Conservation (phyloP, 2,329 filamentous ascomycete species). For the Botrytis sinoallii region DNA sequence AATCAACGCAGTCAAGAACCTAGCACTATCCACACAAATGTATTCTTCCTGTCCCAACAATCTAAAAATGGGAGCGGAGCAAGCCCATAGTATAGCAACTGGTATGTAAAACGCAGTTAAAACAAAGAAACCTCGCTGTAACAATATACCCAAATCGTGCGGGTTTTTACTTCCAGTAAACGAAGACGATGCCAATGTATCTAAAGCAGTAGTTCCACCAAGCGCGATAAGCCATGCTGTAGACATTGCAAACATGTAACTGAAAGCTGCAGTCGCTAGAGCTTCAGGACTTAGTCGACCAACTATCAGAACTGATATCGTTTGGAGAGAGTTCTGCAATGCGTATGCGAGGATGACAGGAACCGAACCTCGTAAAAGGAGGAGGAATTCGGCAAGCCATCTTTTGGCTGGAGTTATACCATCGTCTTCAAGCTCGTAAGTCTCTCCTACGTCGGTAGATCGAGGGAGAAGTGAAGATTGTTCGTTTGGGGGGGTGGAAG, state of each 20-base stretch:
- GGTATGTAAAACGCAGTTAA: conserved; percentile 70
- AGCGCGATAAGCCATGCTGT: conserved; percentile 84
- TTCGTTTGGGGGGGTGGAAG: conserved; percentile 34
- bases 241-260: conserved; percentile 91
- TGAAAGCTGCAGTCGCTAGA: conserved; percentile 78
- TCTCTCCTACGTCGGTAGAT: conserved; percentile 27
- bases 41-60: conserved; percentile 74
- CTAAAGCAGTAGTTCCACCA: conserved; percentile 80
- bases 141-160: conserved; percentile 71
- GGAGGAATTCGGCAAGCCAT: conserved; percentile 59
- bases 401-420: conserved; percentile 25
- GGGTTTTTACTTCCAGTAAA: conserved; percentile 80
- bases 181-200: conserved; percentile 77
- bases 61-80: conserved; percentile 70
- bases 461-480: conserved; percentile 33
- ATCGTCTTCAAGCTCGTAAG: conserved; percentile 31
- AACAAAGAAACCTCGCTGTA: conserved; percentile 74
- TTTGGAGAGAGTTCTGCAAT: conserved; percentile 82
- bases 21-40: conserved; percentile 69
- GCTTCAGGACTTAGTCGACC: conserved; percentile 77
- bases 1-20: conserved; percentile 69
- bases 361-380: conserved; percentile 65
- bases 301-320: conserved; percentile 75
- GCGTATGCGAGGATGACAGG: conserved; percentile 83
- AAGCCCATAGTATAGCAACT: conserved; percentile 70